Evolutionary conservation across 495 filamentous ascomycete species (phyloP).

Genomic region (Lentithecium fluviatile): DNA sequence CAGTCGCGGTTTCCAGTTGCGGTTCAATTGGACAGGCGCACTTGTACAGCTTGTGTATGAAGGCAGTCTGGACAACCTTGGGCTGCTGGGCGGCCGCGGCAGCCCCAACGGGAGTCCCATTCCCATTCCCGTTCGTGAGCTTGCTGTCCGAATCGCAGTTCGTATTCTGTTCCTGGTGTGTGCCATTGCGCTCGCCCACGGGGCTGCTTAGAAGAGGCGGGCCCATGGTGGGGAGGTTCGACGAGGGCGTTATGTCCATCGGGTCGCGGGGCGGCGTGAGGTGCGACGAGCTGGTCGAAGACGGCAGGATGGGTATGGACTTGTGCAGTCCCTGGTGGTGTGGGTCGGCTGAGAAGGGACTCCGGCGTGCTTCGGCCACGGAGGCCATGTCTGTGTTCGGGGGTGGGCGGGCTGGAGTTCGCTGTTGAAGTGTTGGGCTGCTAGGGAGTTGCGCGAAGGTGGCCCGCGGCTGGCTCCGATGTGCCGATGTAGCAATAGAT

Average conservation of each 20-base stretch:
- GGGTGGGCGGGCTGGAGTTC: background rate
- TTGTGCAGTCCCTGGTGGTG: conserved; percentile 35
- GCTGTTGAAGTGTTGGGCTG: background rate
- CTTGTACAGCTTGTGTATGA: conserved; percentile 99
- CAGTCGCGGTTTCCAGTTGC: conserved; percentile 38
- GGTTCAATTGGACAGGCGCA: conserved; percentile 51
- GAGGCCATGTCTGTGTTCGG: conserved; percentile 37
- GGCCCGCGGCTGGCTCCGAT: background rate
- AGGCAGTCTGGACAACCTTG: conserved; percentile 98
- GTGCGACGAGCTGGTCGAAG: conserved; percentile 31
- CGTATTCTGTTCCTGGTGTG: conserved; percentile 2
- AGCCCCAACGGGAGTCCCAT: conserved; percentile 57
- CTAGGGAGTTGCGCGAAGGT: conserved; percentile 1
- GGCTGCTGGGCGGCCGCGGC: conserved; percentile 83
- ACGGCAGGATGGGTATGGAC: conserved; percentile 43
- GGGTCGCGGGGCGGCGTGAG: conserved; percentile 35
- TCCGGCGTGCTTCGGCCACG: conserved; percentile 36
- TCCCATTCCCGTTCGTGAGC: conserved; percentile 35
- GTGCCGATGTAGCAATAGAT: background rate
- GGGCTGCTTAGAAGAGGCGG: conserved; percentile 41
- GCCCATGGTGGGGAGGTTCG: conserved; percentile 37
- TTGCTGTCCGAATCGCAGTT: conserved; percentile 18
- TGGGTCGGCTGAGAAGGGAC: conserved; percentile 38
- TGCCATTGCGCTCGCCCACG: conserved; percentile 36
- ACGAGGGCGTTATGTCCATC: conserved; percentile 40